phyloP scores from a whole-genome alignment of 257 asterid genomes.

The Primulina huaijiensis region DNA sequence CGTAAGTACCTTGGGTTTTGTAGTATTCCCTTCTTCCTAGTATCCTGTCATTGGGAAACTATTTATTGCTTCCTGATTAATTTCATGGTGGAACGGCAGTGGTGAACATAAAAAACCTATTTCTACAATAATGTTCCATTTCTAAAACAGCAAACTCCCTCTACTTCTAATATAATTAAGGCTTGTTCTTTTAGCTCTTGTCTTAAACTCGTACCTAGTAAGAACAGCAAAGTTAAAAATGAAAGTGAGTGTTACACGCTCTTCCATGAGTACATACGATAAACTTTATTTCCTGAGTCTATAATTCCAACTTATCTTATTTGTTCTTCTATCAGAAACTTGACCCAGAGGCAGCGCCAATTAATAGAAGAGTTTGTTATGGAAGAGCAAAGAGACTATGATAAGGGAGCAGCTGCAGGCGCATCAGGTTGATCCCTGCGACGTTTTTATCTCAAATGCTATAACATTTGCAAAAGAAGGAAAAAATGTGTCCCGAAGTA shows the following conservation, averaged over 20 bases:
- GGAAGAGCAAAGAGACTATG: constrained; percentile 60
- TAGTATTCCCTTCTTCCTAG: not conserved
- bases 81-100: not conserved
- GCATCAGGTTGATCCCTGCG: constrained; percentile 40
- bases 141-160: not conserved
- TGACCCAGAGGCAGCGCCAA: constrained; percentile 69
- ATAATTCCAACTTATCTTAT: not conserved
- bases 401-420: constrained; percentile 50
- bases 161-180: not conserved
- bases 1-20: constrained; percentile 58
- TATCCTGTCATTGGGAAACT: not conserved
- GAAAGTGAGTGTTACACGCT: not conserved
- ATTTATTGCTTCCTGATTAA: not conserved
- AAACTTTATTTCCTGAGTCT: not conserved
- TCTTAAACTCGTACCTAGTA: not conserved
- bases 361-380: constrained; percentile 69
- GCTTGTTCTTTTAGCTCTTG: not conserved
- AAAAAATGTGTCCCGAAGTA: not conserved
- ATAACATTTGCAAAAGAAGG: not conserved
- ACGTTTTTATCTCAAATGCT: not conserved
- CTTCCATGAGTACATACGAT: not conserved
- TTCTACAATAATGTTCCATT: not conserved
- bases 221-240: not conserved
- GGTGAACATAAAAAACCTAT: not conserved
- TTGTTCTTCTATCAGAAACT: constrained; percentile 36